Base-by-base conservation (phyloP, 331 rosid genomes). In the Spiraea crenata region DNA sequence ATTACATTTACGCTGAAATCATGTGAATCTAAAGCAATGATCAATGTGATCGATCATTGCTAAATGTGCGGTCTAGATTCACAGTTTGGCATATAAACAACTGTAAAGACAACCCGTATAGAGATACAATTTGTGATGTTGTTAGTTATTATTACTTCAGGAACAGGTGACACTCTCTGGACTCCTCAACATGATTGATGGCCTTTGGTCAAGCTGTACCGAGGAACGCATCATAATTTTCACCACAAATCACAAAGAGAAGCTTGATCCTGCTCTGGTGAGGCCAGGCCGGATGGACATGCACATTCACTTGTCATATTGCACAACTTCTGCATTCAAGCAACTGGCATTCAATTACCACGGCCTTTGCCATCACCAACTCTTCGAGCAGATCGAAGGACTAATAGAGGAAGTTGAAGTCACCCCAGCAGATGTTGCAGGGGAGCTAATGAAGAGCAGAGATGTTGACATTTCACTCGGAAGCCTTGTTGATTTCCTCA, bases 361-460 rank as follows among this genome's bases (percentile, higher is more conserved):
- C 14, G 74, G 70, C 4, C 71, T 83, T 72, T 57, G 71, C 47
- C 6, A 58, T 35, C 6, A 58, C 63, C 41, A 58, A 13, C 74
- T 80, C 34, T 83, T 67, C 41, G 47, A 63, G 31, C 65, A 70
- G 46, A 74, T 83, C 58, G 68, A 77, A 74, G 41, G 44, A 31
- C 63, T 35, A 12, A 4, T 83, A 5, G 57, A 6, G 56, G 66
- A 77, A 49, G 78, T 77, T 6, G 42, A 80, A 38, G 81, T 67
- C 50, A 80, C 84, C 42, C 76, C 82, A 3, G 80, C 87, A 44
- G 76, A 80, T 57, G 35, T 83, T 49, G 80, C 74, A 9, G 82
- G 69, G 38, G 80, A 70, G 39, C 58, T 83, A 4, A 74, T 45
- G 16, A 83, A 62, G 60, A 64, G 9, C 52, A 54, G 2, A 35